Base-by-base conservation (phyloP, 164 flowering plant genomes). In the Paratinospora sagittata region DNA sequence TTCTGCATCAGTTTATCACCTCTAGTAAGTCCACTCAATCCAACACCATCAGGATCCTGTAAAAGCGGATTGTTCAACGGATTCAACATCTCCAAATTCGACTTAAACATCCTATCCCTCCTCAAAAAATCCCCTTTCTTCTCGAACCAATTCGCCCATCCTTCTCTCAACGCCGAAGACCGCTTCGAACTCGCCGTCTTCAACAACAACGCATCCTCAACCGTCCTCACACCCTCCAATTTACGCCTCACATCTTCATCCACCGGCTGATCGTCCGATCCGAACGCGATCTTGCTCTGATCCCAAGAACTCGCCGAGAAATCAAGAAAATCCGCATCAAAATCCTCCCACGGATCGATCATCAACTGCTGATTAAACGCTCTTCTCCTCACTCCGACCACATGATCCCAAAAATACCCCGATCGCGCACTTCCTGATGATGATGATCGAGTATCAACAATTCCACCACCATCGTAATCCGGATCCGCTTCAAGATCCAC, bases 141-240 rank as follows among this genome's bases (percentile, higher is more conserved):
- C 70, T 96, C 99, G 73, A 93, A 96, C 98, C 98, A 96, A 26
- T 79, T 78, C 0, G 95, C 93, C 99, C 99, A 96, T 4, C 92
- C 97, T 49, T 91, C 92, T 75, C 97, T 91, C 81, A 93, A 76
- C 0, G 84, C 81, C 12, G 93, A 86, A 11, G 55, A 84, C 5
- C 66, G 68, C 47, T 13, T 58, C 78, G 79, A 17, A 12, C 67
- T 21, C 8, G 75, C 78, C 16, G 67, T 61, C 78, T 88, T 92
- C 85, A 96, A 71, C 85, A 96, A 72, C 66, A 96, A 78, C 1
- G 88, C 95, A 63, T 96, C 99, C 72, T 96, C 99, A 8, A 93
- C 71, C 1, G 81, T 76, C 27, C 9, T 71, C 33, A 93, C 88
- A 52, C 81, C 83, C 16, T 71, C 78, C 72, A 83, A 71, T 74